A percentile compares a stretch with the other conserved stretches of the same genome.
Evolutionary conservation across 164 flowering plant genomes (phyloP).

Genomic region (Piper longum): DNA sequence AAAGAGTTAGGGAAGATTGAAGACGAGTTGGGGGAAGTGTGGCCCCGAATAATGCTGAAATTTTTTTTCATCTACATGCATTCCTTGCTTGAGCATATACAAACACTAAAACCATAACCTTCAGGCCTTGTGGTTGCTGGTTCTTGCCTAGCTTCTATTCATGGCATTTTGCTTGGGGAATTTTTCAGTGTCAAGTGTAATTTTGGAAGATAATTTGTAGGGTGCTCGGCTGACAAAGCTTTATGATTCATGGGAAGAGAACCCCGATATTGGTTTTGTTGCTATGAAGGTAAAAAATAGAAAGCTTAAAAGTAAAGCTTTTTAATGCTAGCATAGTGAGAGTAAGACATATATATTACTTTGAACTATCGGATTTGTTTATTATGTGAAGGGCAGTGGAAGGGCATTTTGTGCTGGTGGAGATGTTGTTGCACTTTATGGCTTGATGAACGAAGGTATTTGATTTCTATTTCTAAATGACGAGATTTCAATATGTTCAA

Average conservation of each 20-base stretch:
- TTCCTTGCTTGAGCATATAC: not conserved
- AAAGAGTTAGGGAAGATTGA: too few relatives aligned
- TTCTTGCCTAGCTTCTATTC: not conserved
- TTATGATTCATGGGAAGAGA: constrained; percentile 91
- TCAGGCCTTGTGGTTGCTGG: not conserved
- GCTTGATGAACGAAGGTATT: constrained; percentile 44
- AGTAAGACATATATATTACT: not conserved
- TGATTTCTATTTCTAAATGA: too few relatives aligned
- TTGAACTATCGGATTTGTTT: constrained; percentile 14
- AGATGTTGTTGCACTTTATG: constrained; percentile 49
- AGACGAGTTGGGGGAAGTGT: too few relatives aligned
- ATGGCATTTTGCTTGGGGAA: not conserved
- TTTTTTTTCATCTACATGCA: not conserved
- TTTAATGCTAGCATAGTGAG: not conserved
- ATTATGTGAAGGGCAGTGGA: constrained; percentile 55
- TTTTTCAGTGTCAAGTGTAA: not conserved
- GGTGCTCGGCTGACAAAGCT: constrained; percentile 53
- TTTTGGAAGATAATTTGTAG: constrained; percentile 16
- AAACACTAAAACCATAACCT: too few relatives aligned
- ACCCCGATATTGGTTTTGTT: constrained; percentile 65
- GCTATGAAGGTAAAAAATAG: constrained; percentile 41
- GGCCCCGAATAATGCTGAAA: too few relatives aligned
- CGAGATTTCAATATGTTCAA: too few relatives aligned
- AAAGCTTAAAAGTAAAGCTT: not conserved
- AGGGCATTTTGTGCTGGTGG: constrained; percentile 76